phyloP scores from a whole-genome alignment of 2,329 filamentous ascomycete genomes.

The Neofusicoccum cordaticola region DNA sequence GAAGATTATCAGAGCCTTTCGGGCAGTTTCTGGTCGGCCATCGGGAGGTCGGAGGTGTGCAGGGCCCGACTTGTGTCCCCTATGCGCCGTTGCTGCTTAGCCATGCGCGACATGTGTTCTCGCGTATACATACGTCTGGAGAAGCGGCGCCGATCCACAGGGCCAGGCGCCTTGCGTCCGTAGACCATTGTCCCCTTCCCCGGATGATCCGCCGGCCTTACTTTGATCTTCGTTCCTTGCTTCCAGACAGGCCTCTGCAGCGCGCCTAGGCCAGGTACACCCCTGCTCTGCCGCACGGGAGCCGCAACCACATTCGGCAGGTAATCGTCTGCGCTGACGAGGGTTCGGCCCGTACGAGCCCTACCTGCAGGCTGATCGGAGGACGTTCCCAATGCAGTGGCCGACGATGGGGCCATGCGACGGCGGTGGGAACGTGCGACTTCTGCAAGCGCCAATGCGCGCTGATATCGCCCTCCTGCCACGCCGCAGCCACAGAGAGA shows the following conservation, averaged over 20 bases:
- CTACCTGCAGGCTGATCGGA: constrained; percentile 5
- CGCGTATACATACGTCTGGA: not conserved
- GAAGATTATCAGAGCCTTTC: not conserved
- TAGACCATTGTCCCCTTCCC: not conserved
- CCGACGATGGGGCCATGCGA: not conserved
- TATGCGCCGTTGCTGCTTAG: not conserved
- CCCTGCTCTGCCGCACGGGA: constrained; percentile 1
- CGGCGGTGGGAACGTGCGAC: not conserved
- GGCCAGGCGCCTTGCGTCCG: constrained; percentile 1
- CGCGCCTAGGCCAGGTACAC: not conserved
- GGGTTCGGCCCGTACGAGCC: constrained; percentile 10
- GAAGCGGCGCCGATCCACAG: constrained; percentile 4
- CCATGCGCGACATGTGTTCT: not conserved
- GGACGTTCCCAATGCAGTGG: not conserved
- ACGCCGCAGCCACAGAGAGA: not conserved
- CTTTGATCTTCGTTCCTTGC: constrained; percentile 10
- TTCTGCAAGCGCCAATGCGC: not conserved
- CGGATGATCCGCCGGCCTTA: constrained; percentile 5
- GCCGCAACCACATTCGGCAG: not conserved
- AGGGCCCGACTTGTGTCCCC: not conserved
- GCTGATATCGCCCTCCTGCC: not conserved
- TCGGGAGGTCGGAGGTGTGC: not conserved
- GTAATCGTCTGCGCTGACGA: constrained; percentile 8
- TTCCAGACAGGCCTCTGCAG: not conserved
- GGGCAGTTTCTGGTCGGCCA: not conserved